Percentiles rank a stretch among this genome's conserved stretches.
These are phyloP conservation scores for Tinospora cordifolia DNA, from an alignment of 164 flowering plant species.

Conservation along the genomic window DNA sequence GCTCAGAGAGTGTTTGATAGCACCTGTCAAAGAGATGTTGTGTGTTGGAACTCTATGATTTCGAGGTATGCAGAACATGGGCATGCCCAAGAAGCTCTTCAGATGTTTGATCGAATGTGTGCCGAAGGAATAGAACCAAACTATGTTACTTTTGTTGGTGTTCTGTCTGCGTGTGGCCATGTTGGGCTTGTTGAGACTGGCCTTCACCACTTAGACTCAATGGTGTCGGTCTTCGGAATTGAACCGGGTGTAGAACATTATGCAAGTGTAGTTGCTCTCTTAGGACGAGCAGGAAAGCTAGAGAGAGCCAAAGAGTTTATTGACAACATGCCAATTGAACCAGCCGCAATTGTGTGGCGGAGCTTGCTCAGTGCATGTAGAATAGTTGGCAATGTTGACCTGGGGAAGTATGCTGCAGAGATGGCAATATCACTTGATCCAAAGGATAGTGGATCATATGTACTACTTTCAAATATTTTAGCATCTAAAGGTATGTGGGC, in stretches of 20 bases:
- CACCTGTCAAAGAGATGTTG: conserved; percentile 33
- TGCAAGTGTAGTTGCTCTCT: conserved; percentile 56
- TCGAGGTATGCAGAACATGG: conserved; percentile 64
- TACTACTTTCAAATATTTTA: conserved; percentile 42
- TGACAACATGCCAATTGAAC: conserved; percentile 51
- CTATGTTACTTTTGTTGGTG: conserved; percentile 56
- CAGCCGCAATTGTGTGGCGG: conserved; percentile 57
- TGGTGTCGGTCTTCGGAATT: conserved; percentile 32
- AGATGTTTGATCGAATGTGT: conserved; percentile 38
- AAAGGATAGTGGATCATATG: conserved; percentile 50
- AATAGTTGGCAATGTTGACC: conserved; percentile 27
- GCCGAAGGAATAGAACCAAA: conserved; percentile 45
- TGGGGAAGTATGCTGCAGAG: conserved; percentile 52
- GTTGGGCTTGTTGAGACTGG: conserved; percentile 59
- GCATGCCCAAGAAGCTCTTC: conserved; percentile 45
- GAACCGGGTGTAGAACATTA: conserved; percentile 67
- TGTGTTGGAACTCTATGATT: conserved; percentile 70
- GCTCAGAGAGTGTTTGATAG: conserved; percentile 40
- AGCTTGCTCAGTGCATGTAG: conserved; percentile 51
- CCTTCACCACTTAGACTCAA: conserved; percentile 36
- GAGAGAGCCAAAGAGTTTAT: conserved; percentile 50
- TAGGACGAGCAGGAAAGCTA: conserved; percentile 56
- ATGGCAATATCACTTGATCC: conserved; percentile 49
- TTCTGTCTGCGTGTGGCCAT: conserved; percentile 68
- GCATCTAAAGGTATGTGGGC: conserved; percentile 57